These are phyloP conservation scores for Scheffersomyces titani DNA, from an alignment of 1,139 yeast genomes.

Conservation along the genomic window DNA sequence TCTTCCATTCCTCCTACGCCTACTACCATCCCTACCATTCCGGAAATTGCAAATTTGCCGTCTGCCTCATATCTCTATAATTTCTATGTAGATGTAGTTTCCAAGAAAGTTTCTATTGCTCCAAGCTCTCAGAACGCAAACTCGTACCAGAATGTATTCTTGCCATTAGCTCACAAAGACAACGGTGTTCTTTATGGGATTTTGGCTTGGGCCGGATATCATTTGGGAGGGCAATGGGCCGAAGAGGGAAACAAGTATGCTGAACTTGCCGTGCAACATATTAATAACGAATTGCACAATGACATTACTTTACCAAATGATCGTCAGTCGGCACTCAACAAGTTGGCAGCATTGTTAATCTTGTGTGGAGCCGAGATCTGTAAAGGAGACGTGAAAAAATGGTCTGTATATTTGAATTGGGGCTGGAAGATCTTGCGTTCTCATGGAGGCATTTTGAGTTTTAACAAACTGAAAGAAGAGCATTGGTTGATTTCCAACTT, in stretches of 20 bases:
- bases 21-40: constrained; percentile 10
- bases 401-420: constrained; percentile 63
- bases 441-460: constrained; percentile 62
- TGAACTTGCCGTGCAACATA: constrained; percentile 46
- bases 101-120: constrained; percentile 62
- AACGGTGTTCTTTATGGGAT: constrained; percentile 68
- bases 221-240: constrained; percentile 50
- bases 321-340: constrained; percentile 32
- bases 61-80: constrained; percentile 47
- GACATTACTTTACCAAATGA: constrained; percentile 18
- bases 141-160: constrained; percentile 68
- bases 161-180: constrained; percentile 75
- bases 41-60: constrained; percentile 9
- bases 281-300: constrained; percentile 24
- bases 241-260: constrained; percentile 43
- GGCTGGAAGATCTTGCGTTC: constrained; percentile 58
- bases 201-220: constrained; percentile 78
- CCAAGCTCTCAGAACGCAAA: constrained; percentile 58
- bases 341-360: constrained; percentile 66
- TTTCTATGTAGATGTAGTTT: constrained; percentile 63
- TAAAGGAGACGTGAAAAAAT: constrained; percentile 70
- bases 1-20: constrained; percentile 23
- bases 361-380: constrained; percentile 75
- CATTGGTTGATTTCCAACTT: constrained; percentile 80
- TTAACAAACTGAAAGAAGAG: constrained; percentile 55